phyloP scores from a whole-genome alignment of 2,329 filamentous ascomycete species.

The Colletotrichum sp. region DNA sequence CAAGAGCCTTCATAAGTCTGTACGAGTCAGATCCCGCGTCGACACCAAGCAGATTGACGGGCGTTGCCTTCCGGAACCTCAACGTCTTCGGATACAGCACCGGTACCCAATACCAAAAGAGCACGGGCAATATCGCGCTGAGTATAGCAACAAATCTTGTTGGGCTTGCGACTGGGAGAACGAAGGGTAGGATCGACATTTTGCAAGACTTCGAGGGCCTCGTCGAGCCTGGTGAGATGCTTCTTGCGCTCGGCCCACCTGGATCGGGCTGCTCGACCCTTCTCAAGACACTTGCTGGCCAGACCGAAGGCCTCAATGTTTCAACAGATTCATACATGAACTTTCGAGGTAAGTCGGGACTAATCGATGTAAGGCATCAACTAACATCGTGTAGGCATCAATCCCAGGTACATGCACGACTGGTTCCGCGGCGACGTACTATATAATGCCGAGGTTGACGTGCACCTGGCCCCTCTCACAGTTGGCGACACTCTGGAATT shows the following conservation, averaged over 20 bases:
- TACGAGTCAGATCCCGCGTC: conserved; percentile 28
- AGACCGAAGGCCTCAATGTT: conserved; percentile 27
- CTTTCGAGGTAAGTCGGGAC: background rate
- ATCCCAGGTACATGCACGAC: conserved; percentile 19
- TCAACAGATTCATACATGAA: conserved; percentile 27
- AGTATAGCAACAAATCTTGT: conserved; percentile 19
- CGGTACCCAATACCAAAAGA: conserved; percentile 28
- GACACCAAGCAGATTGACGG: conserved; percentile 26
- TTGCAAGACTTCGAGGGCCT: conserved; percentile 32
- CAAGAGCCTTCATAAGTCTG: conserved; percentile 28
- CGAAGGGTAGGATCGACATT: conserved; percentile 27
- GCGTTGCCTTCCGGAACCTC: conserved; percentile 30
- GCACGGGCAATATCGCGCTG: conserved; percentile 25
- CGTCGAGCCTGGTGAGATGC: conserved; percentile 54
- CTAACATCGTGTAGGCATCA: background rate
- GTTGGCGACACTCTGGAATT: conserved; percentile 68
- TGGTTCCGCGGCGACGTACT: conserved; percentile 65
- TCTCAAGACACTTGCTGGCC: conserved; percentile 55
- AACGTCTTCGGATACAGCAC: conserved; percentile 31
- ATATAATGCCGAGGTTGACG: conserved; percentile 70
- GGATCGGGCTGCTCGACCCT: conserved; percentile 69
- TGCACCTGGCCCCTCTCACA: conserved; percentile 63
- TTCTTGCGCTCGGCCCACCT: conserved; percentile 64
- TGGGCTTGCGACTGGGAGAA: background rate
- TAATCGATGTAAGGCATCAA: fast-evolving